Percentiles rank a stretch among this genome's conserved stretches.
Conservation (phyloP, 2,329 filamentous ascomycete species). For the Colletotrichum zoysiae region DNA sequence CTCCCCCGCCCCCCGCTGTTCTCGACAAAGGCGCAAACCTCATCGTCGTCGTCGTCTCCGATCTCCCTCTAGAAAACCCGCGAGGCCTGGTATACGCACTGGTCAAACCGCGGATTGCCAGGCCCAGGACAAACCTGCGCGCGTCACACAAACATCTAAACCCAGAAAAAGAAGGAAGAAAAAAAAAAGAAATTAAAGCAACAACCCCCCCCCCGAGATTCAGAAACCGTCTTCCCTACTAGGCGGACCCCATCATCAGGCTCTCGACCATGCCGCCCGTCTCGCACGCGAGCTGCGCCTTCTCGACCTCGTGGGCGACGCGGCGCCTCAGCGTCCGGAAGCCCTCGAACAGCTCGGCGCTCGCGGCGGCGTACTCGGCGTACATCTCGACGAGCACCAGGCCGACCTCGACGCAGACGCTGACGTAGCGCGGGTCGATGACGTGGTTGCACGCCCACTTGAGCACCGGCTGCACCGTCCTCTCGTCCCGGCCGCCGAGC, state of each 20-base stretch:
- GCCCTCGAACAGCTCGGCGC: conserved; percentile 76
- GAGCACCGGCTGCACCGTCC: conserved; percentile 83
- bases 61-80: neutral
- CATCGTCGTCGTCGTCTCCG: neutral
- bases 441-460: conserved; percentile 87
- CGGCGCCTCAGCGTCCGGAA: conserved; percentile 77
- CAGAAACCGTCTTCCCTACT: conserved; percentile 31
- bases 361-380: conserved; percentile 80
- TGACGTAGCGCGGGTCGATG: conserved; percentile 83
- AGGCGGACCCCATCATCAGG: conserved; percentile 63
- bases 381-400: conserved; percentile 90
- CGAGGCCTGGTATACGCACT: neutral
- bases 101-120: neutral
- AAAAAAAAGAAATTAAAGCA: neutral
- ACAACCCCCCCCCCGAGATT: neutral
- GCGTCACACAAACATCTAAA: neutral
- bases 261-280: conserved; percentile 90
- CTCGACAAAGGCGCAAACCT: neutral
- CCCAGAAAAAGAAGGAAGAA: neutral
- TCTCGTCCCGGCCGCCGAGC: conserved; percentile 83
- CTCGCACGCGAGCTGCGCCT: conserved; percentile 84
- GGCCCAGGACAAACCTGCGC: neutral
- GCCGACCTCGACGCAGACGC: conserved; percentile 84
- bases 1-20: neutral
- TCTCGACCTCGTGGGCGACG: conserved; percentile 83